A percentile compares a stretch with the other conserved stretches of the same genome.
Evolutionary conservation across 192 early-diverging fungal genomes (phyloP).

Genomic region (Irineochytrium annulatum): DNA sequence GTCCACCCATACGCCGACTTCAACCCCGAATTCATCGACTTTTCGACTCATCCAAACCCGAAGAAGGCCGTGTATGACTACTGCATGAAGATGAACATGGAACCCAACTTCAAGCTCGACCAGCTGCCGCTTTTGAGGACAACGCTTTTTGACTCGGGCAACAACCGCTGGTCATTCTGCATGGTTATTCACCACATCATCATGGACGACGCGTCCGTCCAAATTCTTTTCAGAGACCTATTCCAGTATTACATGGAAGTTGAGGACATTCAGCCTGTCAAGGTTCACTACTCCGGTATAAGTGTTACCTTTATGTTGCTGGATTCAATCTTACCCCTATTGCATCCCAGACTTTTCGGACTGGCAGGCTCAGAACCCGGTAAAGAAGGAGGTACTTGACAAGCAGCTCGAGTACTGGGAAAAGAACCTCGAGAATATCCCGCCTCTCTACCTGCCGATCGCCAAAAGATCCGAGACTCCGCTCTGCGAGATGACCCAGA

Average conservation of each 20-base stretch:
- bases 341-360: conserved; percentile 11
- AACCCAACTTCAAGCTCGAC: conserved; percentile 10
- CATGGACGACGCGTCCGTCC: neutral
- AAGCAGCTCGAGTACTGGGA: conserved; percentile 12
- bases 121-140: neutral
- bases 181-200: conserved; percentile 13
- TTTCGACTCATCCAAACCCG: neutral
- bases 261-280: neutral
- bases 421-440: neutral
- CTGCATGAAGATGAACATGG: neutral
- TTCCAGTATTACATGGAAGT: neutral
- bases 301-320: no score
- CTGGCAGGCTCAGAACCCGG: conserved; percentile 5
- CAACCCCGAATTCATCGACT: neutral
- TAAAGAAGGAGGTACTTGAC: neutral
- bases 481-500: neutral
- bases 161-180: neutral
- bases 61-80: neutral
- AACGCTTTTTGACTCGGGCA: conserved; percentile 3
- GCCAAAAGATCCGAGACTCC: neutral
- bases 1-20: conserved; percentile 1
- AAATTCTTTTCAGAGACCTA: neutral
- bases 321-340: no score
- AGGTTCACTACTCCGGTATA: conserved; percentile 13
- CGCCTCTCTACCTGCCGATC: neutral